Evolutionary conservation across 306 rosid genomes (phyloP), one percentile per base, ranked within the genome.

Genomic region (Fagus crenata): DNA sequence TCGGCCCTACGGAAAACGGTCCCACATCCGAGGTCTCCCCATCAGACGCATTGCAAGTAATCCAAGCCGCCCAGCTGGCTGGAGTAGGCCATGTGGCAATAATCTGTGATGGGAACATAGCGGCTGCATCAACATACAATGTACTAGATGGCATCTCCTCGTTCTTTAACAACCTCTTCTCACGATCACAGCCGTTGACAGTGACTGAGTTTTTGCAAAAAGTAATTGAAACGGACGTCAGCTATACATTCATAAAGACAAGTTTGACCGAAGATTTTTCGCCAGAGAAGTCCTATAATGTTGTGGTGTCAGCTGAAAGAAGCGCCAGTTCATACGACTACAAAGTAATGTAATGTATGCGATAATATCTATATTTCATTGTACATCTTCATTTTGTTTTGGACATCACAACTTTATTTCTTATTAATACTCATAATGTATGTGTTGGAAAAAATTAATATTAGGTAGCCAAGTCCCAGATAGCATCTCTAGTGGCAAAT

Each of bases 271-370:
- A 90, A 35, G 98, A 95, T 75, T 95, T 87, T 83, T 76, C 90
- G 0, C 90, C 88, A 0, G 87, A 0, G 99, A 95, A 83, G 28
- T 81, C 89, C 36, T 89, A 89, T 61, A 92, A 89, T 64, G 87
- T 95, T n/a, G 91, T 92, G n/a, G 88, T 95, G 36, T 80, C 83
- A 13, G 90, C 90, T 79, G 97, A 95, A 86, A 89, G 89, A 88
- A 82, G 82, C 79, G 37, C 82, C 6, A 72, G 88, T 78, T 85
- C 84, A 35, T 87, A 81, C 97, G 99, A 95, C 97, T 92, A 87
- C 93, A 95, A 95, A 95, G 99, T 95, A 95, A 95, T 95, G 98
- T 89, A 95, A 95, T 94, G 98, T 91, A 92, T 93, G 97, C 93
- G 73, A 82, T 88, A 87, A 63, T 83, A 64, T 87, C 89, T 73